Evolutionary conservation across 371 early-diverging fungal species (phyloP), one percentile per base, ranked within the genome.

Genomic region (Syncephalis fuscata): DNA sequence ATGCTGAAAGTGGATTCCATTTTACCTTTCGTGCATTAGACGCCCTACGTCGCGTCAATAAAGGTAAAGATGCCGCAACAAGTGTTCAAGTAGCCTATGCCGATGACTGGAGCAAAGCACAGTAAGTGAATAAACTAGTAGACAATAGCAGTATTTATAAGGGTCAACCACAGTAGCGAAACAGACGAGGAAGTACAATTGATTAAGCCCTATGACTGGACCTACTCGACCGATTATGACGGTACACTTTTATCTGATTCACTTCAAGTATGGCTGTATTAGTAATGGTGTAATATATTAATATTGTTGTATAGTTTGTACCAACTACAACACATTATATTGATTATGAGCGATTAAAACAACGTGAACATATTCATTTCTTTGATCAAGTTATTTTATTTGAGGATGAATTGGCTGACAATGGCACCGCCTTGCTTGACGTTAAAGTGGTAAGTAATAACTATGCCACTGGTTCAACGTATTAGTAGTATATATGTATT

Each of bases 351-450:
- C 62, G 68, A 44, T 71, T 96, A 22, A 80, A 67, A 53, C 46
- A 53, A 25, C 78, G 68, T 14, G 94, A 96, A 36, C 86, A 84
- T 0, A 92, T 96, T 40, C 59, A 88, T 36, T 92, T 88, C 58
- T 92, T 82, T 54, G 88, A 89, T 56, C 87, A 92, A 46, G 73
- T 81, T 40, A 74, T 89, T 1, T 66, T 96, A 43, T 96, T 76
- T 58, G 97, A 96, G 57, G 97, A 96, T 60, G 97, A 96, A 61
- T 66, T 96, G 39, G 92, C 85, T 9, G 97, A 96, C 56, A 92
- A 92, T 58, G 97, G 97, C 14, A 74, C 80, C 1, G 81, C 89
- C 8, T 64, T 83, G 48, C 61, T 88, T 23, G 74, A 73, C 2
- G 74, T 81, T 20, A 82, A 86, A 55, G 65, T 95, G 56, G 89